Base-by-base conservation (phyloP, 305 asterid species). In the Rubia tinctorum region DNA sequence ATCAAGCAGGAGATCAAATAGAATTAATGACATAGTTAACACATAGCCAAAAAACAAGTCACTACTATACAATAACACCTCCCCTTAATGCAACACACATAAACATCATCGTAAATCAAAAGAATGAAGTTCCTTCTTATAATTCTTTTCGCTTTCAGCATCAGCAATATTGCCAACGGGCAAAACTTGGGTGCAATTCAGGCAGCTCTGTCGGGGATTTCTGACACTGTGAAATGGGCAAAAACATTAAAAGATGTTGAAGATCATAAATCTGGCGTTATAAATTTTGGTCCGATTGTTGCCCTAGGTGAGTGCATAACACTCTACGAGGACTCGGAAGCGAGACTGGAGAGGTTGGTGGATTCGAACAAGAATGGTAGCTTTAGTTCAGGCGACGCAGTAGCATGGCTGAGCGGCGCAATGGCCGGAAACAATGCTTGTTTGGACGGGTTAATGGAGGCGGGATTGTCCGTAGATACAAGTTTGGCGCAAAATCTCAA, bases 331-430 rank as follows among this genome's bases (percentile, higher is more conserved):
- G 88, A 80, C 0, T 87, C 82, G 7, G 89, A 83, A 74, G 66
- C 75, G 69, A 82, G 90, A 75, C 75, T 89, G 47, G 83, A 82
- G 51, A 80, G 73, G 69, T 18, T 87, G 71, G 78, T 71, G 37
- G 7, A 0, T 63, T 84, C 14, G 15, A 43, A 67, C 0, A 40
- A 37, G 25, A 53, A 15, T 68, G 45, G 43, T 81, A 73, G 22
- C 9, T 53, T 53, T 14, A 77, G 83, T 80, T 49, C 39, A 10
- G 86, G 81, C 18, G 95, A 91, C 76, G 95, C 79, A 5, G 59
- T 84, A 47, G 84, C 92, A 13, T 89, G 97, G 97, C 76, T 92
- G 17, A 89, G 93, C 78, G 93, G 88, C 27, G 91, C 90, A 20
- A 44, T 83, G 86, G 84, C 91, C 11, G 82, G 89, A 82, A 94